Percentiles rank a stretch among this genome's conserved stretches.
Evolutionary conservation across 1,284 basidiomycete species (phyloP).

Genomic region (Melampsora americana): DNA sequence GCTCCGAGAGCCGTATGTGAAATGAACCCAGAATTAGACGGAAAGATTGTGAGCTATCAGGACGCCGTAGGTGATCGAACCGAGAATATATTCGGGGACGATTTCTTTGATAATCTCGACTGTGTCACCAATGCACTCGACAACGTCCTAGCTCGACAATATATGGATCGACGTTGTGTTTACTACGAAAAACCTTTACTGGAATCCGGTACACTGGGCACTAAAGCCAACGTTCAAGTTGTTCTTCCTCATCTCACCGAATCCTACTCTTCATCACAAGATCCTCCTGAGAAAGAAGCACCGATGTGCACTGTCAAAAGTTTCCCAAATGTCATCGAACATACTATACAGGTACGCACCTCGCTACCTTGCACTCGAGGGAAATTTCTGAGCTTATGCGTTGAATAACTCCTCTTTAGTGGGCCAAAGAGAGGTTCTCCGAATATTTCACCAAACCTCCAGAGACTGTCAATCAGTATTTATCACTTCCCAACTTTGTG

Average conservation of each 20-base stretch:
- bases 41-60: slow-evolving; percentile 84
- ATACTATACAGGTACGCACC: slow-evolving; percentile 67
- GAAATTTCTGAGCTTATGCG: neutral
- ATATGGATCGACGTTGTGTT: slow-evolving; percentile 98
- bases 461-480: slow-evolving; percentile 91
- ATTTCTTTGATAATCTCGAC: slow-evolving; percentile 82
- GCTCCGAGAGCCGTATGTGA: slow-evolving; percentile 86
- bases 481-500: slow-evolving; percentile 93
- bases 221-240: slow-evolving; percentile 97
- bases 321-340: slow-evolving; percentile 97
- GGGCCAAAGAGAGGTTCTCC: slow-evolving; percentile 92
- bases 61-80: slow-evolving; percentile 90
- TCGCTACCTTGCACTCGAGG: neutral
- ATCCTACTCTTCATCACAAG: slow-evolving; percentile 96
- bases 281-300: slow-evolving; percentile 97
- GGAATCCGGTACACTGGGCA: slow-evolving; percentile 96
- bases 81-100: slow-evolving; percentile 80
- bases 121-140: slow-evolving; percentile 99
- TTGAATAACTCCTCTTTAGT: slow-evolving; percentile 59
- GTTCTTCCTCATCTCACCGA: slow-evolving; percentile 93
- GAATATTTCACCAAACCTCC: slow-evolving; percentile 89
- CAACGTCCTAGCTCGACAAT: slow-evolving; percentile 87
- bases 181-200: slow-evolving; percentile 95
- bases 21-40: slow-evolving; percentile 91
- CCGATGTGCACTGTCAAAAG: slow-evolving; percentile 98